Evolutionary conservation across 2,329 filamentous ascomycete genomes (phyloP), one percentile per base, ranked within the genome.

Genomic region (Aspergillus sojae): DNA sequence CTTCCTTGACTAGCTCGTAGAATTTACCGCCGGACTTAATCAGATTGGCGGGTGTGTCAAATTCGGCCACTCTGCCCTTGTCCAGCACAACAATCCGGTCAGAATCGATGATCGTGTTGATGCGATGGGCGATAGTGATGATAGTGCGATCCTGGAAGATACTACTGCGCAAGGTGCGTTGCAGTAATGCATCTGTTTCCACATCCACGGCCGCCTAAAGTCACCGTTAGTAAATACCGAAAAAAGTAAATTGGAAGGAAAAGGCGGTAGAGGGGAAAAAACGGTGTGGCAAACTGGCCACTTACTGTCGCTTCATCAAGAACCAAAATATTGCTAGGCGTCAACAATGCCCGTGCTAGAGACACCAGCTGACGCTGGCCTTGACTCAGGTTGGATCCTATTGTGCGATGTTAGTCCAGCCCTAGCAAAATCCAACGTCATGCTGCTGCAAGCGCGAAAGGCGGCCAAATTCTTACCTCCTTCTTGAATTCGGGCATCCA

Each of bases 51-150:
- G 95, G 95, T 7, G 89, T 93, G 77, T 96, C 95, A 78, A 97
- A 99, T 78, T 99, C 95, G 57, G 89, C 91, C 48, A 99, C 94
- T 72, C 89, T 87, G 50, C 95, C 95, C 78, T 91, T 91, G 75
- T 98, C 93, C 6, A 99, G 86, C 57, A 99, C 95, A 41, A 99
- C 89, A 66, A 99, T 95, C 57, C 94, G 88, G 80, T 99, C 94
- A 65, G 86, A 88, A 73, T 90, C 88, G 16, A 99, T 85, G 72
- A 99, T 98, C 12, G 95, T 99, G 81, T 98, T 98, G 82, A 99
- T 96, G 61, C 95, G 90, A 82, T 99, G 95, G 30, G 95, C 95
- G 73, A 99, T 97, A 1, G 95, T 99, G 78, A 99, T 96, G 78
- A 99, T 98, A 43, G 95, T 99, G 60, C 93, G 89, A 79, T 97